Evolutionary conservation across 1,284 basidiomycete species (phyloP).

Genomic region (Pholiota adiposa): DNA sequence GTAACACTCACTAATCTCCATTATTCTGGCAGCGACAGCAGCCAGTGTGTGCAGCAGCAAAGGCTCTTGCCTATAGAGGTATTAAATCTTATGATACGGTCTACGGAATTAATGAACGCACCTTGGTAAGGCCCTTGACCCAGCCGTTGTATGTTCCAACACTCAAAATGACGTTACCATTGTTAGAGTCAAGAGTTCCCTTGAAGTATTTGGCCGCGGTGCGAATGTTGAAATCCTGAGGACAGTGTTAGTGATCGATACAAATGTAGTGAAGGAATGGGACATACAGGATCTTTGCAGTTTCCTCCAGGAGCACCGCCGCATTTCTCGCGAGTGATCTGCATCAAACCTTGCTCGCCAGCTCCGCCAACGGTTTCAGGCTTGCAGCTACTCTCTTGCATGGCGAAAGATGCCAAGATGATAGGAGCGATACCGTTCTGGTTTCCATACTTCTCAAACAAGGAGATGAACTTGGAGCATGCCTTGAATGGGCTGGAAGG

Average conservation of each 20-base stretch:
- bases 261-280: background rate
- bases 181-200: conserved; percentile 51
- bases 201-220: conserved; percentile 68
- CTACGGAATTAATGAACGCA: conserved; percentile 33
- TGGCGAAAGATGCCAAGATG: conserved; percentile 82
- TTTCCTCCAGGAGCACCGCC: conserved; percentile 62
- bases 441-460: conserved; percentile 69
- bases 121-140: conserved; percentile 63
- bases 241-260: conserved; percentile 3
- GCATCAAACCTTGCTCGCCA: conserved; percentile 88
- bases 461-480: conserved; percentile 57
- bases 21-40: conserved; percentile 83
- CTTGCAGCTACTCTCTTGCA: conserved; percentile 72
- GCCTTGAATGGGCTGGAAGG: conserved; percentile 62
- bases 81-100: conserved; percentile 16
- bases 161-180: conserved; percentile 63
- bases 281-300: conserved; percentile 67
- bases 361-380: conserved; percentile 71
- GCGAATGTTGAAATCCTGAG: conserved; percentile 70
- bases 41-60: conserved; percentile 50
- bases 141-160: conserved; percentile 86
- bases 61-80: conserved; percentile 52
- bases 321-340: conserved; percentile 84
- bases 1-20: conserved; percentile 66
- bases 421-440: conserved; percentile 66